phyloP scores from a whole-genome alignment of 768 basidiomycete species.

The Scleroderma citrinum region DNA sequence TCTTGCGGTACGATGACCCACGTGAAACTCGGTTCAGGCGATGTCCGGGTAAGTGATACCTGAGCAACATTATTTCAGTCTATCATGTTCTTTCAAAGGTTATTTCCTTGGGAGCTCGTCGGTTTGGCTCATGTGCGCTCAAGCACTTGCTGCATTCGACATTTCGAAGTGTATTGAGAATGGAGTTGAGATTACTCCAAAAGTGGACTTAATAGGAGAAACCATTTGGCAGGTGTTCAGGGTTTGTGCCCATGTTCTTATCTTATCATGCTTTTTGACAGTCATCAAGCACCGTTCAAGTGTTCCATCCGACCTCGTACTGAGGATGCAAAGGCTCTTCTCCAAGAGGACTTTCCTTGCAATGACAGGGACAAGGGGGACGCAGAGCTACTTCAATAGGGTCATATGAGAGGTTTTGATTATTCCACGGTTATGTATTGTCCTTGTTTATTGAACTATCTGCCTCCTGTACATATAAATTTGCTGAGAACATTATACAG shows the following conservation, averaged over 20 bases:
- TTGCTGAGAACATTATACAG: too few species aligned
- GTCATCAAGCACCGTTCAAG: constrained; percentile 8
- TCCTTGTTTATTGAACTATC: too few species aligned
- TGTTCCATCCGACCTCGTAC: constrained; percentile 10
- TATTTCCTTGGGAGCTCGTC: constrained; percentile 8
- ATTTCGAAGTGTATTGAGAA: constrained; percentile 36
- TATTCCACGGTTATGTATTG: too few species aligned
- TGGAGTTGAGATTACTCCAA: constrained; percentile 38
- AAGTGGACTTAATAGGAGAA: constrained; percentile 28
- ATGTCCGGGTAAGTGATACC: constrained; percentile 9
- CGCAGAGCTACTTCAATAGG: too few species aligned
- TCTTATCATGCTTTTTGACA: not conserved
- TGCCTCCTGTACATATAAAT: too few species aligned
- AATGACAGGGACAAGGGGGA: not conserved
- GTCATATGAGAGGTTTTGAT: too few species aligned
- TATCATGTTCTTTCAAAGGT: not conserved
- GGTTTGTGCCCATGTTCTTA: not conserved
- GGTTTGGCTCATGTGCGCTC: constrained; percentile 22
- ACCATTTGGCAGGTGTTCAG: constrained; percentile 6
- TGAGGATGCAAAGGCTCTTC: not conserved
- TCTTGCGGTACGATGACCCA: not conserved
- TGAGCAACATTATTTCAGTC: too few species aligned
- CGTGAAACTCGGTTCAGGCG: not conserved
- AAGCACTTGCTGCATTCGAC: constrained; percentile 39
- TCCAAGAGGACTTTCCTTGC: not conserved